Conservation (phyloP, 2,329 filamentous ascomycete species). For the Teratosphaeria epicoccoides region DNA sequence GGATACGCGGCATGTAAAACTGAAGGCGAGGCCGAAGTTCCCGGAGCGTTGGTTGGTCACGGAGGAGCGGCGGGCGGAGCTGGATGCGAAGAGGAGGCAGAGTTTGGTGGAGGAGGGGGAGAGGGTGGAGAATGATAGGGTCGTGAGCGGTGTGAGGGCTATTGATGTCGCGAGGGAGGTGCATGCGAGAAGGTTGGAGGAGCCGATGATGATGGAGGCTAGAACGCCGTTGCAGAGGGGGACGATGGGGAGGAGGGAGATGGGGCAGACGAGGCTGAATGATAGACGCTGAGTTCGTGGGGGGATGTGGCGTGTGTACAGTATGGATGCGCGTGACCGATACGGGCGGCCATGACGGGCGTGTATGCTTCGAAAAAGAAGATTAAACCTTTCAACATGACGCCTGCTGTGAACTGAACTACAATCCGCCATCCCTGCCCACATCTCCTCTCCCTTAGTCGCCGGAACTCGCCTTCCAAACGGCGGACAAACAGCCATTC, state of each 20-base stretch:
- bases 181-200: conserved; percentile 14
- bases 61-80: conserved; percentile 51
- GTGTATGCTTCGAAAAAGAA: too few species aligned
- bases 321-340: too few species aligned
- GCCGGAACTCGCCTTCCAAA: too few species aligned
- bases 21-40: conserved; percentile 58
- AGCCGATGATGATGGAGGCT: conserved; percentile 24
- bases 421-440: too few species aligned
- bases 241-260: conserved; percentile 22
- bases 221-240: conserved; percentile 18
- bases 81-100: conserved; percentile 51
- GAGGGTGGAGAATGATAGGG: conserved; percentile 40
- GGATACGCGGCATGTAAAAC: conserved; percentile 73
- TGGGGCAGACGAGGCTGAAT: conserved; percentile 13
- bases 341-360: too few species aligned
- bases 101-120: conserved; percentile 44
- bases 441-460: too few species aligned
- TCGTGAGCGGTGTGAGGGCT: conserved; percentile 19
- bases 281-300: background rate
- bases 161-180: conserved; percentile 20
- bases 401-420: too few species aligned
- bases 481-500: too few species aligned
- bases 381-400: too few species aligned
- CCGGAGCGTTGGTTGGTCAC: conserved; percentile 77
- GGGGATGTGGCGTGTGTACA: too few species aligned